Conservation (phyloP, 23 red algal genomes). For the Gracilaria caudata region DNA sequence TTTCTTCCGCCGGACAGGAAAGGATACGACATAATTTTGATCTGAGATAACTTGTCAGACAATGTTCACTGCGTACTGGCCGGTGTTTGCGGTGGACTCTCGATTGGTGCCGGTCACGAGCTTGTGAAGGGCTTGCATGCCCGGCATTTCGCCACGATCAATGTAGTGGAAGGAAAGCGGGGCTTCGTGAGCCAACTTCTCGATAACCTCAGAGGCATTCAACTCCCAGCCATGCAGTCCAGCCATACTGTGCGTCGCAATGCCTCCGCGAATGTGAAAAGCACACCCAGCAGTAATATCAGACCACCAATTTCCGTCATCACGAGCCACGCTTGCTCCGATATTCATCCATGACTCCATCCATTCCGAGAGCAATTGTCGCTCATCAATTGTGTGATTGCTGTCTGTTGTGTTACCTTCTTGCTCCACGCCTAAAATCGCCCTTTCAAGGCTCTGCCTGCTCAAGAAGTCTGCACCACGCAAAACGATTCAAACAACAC, state of each 20-base stretch:
- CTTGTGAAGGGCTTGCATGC: neutral
- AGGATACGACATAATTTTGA: no score
- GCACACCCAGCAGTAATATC: slow-evolving; percentile 7
- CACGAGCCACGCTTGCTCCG: neutral
- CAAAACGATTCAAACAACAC: neutral
- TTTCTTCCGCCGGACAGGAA: no score
- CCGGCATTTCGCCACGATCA: slow-evolving; percentile 11
- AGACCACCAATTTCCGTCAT: slow-evolving; percentile 16
- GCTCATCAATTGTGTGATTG: neutral
- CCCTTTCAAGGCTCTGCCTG: neutral
- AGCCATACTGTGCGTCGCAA: neutral
- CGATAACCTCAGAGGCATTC: neutral
- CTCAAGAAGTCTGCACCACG: neutral
- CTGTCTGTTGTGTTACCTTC: neutral
- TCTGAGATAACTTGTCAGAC: no score
- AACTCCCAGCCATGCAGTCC: neutral
- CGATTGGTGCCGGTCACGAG: neutral
- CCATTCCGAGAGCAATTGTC: neutral
- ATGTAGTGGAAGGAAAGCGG: slow-evolving; percentile 20
- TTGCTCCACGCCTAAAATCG: neutral
- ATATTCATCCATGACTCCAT: slow-evolving; percentile 19
- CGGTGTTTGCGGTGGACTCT: neutral
- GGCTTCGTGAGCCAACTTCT: neutral
- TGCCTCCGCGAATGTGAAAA: neutral
- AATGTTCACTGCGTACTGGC: neutral